Evolutionary conservation across 495 filamentous ascomycete species (phyloP), one percentile per base, ranked within the genome.

Genomic region (Amorphotheca resinae): DNA sequence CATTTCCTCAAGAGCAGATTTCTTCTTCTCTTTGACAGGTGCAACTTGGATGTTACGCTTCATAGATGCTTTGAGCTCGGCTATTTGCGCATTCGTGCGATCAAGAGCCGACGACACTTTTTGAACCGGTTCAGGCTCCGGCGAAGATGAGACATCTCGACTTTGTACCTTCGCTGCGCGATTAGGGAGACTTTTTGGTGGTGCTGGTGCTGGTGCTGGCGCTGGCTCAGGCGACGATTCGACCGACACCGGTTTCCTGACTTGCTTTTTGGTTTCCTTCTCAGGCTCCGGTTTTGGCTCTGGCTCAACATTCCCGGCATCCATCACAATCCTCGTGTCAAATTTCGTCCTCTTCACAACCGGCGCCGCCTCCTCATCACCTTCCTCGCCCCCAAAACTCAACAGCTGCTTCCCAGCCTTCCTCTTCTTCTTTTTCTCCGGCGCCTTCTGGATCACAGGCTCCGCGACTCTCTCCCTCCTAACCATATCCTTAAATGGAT

Each of bases 71-170:
- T 91, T 95, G 28, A 98, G 61, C 9, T 79, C 79, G 9, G 83
- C 88, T 49, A 96, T 95, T 55, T 95, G 81, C 15, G 86, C 86
- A 49, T 96, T 94, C 5, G 87, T 89, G 48, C 74, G 67, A n/a
- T 82, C 79, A 4, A 87, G 62, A 0, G 84, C 67, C 6, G 83
- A 80, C 23, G 49, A 50, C 8, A 58, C 55, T 32, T 58, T 58
- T 21, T 52, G 33, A 5, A 58, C 55, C 11, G 51, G 51, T 35
- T 58, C 52, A 14, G 54, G 54, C 33, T 57, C 54, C 36, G 55
- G 55, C 0, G 55, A 58, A 0, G 52, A 51, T n/a, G 55, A 58
- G n/a, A 45, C 41, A 9, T 52, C 51, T n/a, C 49, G 38, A 8
- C 4, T 49, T 16, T 48, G 44, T 0, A 32, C 6, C 22, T 56